Conservation (phyloP, 495 filamentous ascomycete genomes). For the Tuber umbilicatum region DNA sequence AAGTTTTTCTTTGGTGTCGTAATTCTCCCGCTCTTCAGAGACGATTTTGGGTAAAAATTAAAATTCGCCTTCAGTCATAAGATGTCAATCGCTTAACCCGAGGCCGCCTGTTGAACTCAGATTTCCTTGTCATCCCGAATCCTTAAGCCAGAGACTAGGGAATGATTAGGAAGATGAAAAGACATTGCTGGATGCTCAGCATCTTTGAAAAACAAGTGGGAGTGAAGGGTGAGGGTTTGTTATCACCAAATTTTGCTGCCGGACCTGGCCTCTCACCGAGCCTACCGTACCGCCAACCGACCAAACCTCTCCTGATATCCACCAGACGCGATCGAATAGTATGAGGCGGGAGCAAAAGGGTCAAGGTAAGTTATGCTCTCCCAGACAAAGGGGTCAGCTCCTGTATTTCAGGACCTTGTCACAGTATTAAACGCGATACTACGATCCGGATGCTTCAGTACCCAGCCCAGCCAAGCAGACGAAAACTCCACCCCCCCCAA, state of each 20-base stretch:
- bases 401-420: background rate
- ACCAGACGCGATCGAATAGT: background rate
- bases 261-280: background rate
- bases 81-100: background rate
- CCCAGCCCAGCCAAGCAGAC: background rate
- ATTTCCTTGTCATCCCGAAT: background rate
- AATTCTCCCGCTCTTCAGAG: background rate
- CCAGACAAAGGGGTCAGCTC: background rate
- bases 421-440: no score
- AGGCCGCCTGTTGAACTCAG: background rate
- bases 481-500: background rate
- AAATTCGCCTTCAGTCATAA: background rate
- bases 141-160: background rate
- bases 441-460: background rate
- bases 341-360: background rate
- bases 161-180: background rate
- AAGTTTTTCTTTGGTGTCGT: background rate
- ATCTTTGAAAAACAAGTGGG: background rate
- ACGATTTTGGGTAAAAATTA: background rate
- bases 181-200: background rate
- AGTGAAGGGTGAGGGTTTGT: background rate
- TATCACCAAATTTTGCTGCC: background rate
- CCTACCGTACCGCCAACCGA: background rate
- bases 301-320: background rate
- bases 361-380: background rate